phyloP scores from a whole-genome alignment of 345 rosid genomes.

The Reutealis trisperma region DNA sequence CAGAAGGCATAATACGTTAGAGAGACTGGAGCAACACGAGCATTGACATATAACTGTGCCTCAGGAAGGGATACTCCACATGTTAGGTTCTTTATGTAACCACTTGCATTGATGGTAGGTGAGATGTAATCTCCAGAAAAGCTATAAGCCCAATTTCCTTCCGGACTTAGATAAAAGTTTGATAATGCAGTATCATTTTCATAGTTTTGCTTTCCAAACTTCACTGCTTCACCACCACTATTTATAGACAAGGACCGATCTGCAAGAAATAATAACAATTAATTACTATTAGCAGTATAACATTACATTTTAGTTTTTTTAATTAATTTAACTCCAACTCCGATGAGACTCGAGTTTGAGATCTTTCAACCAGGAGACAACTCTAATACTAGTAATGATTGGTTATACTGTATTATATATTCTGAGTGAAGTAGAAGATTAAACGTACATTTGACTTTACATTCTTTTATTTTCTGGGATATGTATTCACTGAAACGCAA shows the following conservation, averaged over 20 bases:
- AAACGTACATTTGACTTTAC: too few relatives aligned
- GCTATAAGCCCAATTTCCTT: background rate
- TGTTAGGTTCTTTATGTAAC: background rate
- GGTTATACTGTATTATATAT: too few relatives aligned
- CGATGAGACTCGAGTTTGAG: too few relatives aligned
- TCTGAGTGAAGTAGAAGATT: too few relatives aligned
- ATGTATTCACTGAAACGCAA: too few relatives aligned
- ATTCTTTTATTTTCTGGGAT: too few relatives aligned
- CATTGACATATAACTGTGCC: background rate
- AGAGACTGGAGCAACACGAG: background rate
- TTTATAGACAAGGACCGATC: background rate
- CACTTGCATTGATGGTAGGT: background rate
- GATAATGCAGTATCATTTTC: background rate
- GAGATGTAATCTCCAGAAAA: background rate
- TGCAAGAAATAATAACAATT: background rate
- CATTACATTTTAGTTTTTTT: too few relatives aligned
- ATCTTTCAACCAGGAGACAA: too few relatives aligned
- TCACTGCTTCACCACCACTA: background rate
- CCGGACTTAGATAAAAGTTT: background rate
- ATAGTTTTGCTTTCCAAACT: background rate
- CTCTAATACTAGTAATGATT: too few relatives aligned
- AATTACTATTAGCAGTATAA: too few relatives aligned
- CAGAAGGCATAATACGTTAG: background rate
- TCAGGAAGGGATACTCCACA: background rate
- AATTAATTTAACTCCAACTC: too few relatives aligned